A percentile compares a stretch with the other conserved stretches of the same genome.
phyloP scores from a whole-genome alignment of 345 rosid species.

The Bruguiera gymnorhiza region DNA sequence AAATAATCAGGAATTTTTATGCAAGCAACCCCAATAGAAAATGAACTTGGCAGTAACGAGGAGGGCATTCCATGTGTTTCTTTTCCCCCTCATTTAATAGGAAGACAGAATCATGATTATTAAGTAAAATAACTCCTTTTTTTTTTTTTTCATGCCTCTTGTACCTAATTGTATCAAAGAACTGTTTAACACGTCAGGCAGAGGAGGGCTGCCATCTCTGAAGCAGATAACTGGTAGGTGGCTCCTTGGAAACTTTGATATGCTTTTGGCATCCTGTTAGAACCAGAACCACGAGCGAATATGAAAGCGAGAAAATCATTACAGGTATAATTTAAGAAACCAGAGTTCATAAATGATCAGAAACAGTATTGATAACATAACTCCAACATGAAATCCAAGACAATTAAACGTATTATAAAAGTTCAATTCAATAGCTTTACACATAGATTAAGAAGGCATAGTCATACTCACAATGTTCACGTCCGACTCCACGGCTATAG shows the following conservation, averaged over 20 bases:
- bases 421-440: background rate
- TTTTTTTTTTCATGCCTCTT: background rate
- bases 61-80: background rate
- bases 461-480: slow-evolving; percentile 73
- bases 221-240: slow-evolving; percentile 72
- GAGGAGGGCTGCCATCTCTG: slow-evolving; percentile 93
- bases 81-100: background rate
- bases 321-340: background rate
- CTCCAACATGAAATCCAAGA: background rate
- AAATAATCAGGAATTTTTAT: background rate
- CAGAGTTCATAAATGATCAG: background rate
- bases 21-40: background rate
- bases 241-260: slow-evolving; percentile 47
- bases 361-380: background rate
- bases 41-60: background rate
- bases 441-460: background rate
- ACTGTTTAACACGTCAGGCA: slow-evolving; percentile 62
- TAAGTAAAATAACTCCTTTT: background rate
- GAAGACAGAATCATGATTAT: background rate
- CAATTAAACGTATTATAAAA: background rate
- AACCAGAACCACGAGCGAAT: slow-evolving; percentile 15
- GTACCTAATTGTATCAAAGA: slow-evolving; percentile 60
- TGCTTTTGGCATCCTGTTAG: slow-evolving; percentile 45
- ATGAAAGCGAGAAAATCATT: background rate
- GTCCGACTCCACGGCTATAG: slow-evolving; percentile 64